These are phyloP conservation scores for Logfia minima DNA, from an alignment of 129 eudicot genomes.

Conservation along the genomic window DNA sequence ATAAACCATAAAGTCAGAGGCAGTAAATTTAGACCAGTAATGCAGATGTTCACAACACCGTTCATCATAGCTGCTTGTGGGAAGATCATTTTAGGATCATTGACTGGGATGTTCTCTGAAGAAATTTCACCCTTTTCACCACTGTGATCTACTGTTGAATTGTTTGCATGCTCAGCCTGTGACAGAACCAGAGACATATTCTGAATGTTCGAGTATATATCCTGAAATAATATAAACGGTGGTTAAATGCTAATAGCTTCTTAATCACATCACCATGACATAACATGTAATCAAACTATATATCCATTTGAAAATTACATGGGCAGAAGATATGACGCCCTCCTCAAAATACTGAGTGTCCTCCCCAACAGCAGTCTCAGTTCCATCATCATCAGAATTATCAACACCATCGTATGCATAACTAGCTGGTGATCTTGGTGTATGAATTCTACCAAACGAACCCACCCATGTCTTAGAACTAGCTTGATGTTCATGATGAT, in stretches of 20 bases:
- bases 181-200: slow-evolving; percentile 34
- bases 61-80: slow-evolving; percentile 53
- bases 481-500: slow-evolving; percentile 40
- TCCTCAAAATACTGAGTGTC: slow-evolving; percentile 46
- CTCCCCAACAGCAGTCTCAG: slow-evolving; percentile 56
- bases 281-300: background rate
- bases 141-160: slow-evolving; percentile 35
- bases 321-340: slow-evolving; percentile 40
- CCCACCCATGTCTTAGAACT: slow-evolving; percentile 49
- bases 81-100: slow-evolving; percentile 40
- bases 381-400: slow-evolving; percentile 72
- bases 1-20: slow-evolving; percentile 9
- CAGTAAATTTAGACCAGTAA: slow-evolving; percentile 8
- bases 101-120: slow-evolving; percentile 31
- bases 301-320: slow-evolving; percentile 32
- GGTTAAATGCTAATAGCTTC: background rate
- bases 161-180: slow-evolving; percentile 42
- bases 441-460: slow-evolving; percentile 62
- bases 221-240: slow-evolving; percentile 43
- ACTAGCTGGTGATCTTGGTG: slow-evolving; percentile 72
- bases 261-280: background rate
- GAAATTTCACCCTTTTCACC: slow-evolving; percentile 42
- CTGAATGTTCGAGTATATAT: slow-evolving; percentile 41
- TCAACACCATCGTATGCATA: slow-evolving; percentile 69
- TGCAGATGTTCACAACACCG: slow-evolving; percentile 49